Percentiles rank a stretch among this genome's conserved stretches.
phyloP scores from a whole-genome alignment of 75 land plant genomes.

The Larix kaempferi region DNA sequence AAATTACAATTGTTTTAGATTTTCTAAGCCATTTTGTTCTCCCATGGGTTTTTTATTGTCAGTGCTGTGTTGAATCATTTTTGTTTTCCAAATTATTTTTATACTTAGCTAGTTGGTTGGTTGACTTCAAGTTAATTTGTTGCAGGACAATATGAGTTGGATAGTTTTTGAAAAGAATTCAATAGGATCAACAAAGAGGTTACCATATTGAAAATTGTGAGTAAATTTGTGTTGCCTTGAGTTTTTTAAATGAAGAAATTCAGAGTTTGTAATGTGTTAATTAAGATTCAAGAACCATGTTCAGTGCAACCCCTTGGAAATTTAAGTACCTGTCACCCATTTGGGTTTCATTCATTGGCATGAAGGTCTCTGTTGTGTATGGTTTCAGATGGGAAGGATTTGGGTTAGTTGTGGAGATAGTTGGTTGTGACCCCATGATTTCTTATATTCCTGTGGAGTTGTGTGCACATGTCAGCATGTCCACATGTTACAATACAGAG shows the following conservation, averaged over 20 bases:
- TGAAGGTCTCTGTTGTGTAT: not conserved
- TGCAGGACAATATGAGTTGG: conserved; percentile 71
- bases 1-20: too few species aligned
- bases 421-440: not conserved
- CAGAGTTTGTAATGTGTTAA: not conserved
- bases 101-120: not conserved
- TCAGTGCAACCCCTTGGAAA: not conserved
- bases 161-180: conserved; percentile 53
- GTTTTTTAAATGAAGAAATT: not conserved
- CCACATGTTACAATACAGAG: not conserved
- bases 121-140: not conserved
- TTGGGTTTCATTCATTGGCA: not conserved
- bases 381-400: not conserved
- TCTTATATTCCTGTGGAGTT: not conserved
- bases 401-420: not conserved
- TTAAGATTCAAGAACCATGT: not conserved
- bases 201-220: conserved; percentile 58
- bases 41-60: not conserved
- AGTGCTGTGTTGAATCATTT: not conserved
- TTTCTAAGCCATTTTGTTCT: not conserved
- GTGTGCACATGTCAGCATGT: not conserved
- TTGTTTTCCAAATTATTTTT: too few species aligned
- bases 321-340: not conserved
- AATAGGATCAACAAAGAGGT: conserved; percentile 72
- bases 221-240: not conserved